phyloP scores from a whole-genome alignment of 73 alveolate species.

The Symbiodinium pilosum region DNA sequence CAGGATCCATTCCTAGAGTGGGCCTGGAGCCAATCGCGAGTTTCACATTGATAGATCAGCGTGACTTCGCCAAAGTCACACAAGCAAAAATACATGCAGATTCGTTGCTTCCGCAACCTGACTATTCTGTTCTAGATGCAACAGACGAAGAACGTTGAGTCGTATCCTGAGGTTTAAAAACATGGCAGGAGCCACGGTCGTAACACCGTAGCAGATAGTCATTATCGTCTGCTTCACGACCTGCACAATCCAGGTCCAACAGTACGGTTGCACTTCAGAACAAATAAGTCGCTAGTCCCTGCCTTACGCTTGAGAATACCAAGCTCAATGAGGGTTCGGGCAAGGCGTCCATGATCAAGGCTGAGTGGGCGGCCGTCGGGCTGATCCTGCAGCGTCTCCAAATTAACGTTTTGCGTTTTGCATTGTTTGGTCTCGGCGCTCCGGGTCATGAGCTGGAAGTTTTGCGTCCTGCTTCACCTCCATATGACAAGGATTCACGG shows the following conservation, averaged over 20 bases:
- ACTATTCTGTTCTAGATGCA: too few relatives aligned
- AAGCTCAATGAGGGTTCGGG: constrained; percentile 27
- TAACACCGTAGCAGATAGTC: constrained; percentile 99
- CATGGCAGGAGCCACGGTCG: constrained; percentile 97
- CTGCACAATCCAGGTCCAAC: constrained; percentile 91
- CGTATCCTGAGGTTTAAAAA: background rate
- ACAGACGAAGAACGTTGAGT: too few relatives aligned
- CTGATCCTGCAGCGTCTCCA: too few relatives aligned
- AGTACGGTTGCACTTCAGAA: background rate
- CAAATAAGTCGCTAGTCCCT: background rate
- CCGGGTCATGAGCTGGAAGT: too few relatives aligned
- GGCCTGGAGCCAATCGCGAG: too few relatives aligned
- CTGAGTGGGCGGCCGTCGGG: background rate
- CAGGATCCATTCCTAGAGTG: too few relatives aligned
- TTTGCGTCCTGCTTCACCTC: too few relatives aligned
- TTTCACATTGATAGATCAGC: too few relatives aligned
- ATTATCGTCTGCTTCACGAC: constrained; percentile 99
- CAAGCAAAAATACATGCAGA: background rate
- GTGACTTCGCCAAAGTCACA: background rate
- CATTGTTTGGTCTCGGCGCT: too few relatives aligned
- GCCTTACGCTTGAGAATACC: constrained; percentile 76
- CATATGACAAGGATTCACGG: too few relatives aligned
- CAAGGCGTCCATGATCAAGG: background rate
- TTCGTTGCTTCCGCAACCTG: background rate
- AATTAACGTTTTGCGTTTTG: too few relatives aligned